Conservation (phyloP, 345 rosid genomes). For the Salix brachista region DNA sequence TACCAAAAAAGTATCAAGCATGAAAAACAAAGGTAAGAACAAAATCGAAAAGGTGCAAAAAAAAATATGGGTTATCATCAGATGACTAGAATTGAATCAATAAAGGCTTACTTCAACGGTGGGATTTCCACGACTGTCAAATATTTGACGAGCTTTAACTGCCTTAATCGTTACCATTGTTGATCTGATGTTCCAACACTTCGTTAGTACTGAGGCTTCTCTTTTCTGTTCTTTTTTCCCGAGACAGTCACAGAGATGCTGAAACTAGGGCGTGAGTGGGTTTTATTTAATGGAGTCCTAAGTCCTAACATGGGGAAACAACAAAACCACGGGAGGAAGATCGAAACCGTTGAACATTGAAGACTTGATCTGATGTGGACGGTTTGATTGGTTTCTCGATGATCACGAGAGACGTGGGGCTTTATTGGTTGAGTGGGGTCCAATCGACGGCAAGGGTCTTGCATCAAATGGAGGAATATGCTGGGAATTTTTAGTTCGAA, state of each 20-base stretch:
- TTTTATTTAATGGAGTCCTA: no score
- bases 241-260: neutral
- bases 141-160: constrained; percentile 88
- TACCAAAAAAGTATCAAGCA: neutral
- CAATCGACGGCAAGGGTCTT: neutral
- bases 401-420: neutral
- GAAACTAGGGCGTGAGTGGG: neutral
- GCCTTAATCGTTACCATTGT: constrained; percentile 44
- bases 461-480: neutral
- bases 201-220: neutral
- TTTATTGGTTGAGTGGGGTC: neutral
- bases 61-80: neutral
- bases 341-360: constrained; percentile 17
- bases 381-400: constrained; percentile 11
- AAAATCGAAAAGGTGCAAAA: neutral
- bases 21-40: no score
- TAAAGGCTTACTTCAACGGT: constrained; percentile 72
- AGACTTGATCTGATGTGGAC: neutral
- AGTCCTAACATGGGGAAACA: neutral
- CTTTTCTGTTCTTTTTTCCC: neutral
- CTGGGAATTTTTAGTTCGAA: neutral
- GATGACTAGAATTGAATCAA: neutral
- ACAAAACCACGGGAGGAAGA: neutral
- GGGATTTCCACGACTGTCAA: constrained; percentile 98
- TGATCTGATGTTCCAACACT: neutral